phyloP scores from a whole-genome alignment of 2,329 filamentous ascomycete genomes.

The Fusarium sp. region DNA sequence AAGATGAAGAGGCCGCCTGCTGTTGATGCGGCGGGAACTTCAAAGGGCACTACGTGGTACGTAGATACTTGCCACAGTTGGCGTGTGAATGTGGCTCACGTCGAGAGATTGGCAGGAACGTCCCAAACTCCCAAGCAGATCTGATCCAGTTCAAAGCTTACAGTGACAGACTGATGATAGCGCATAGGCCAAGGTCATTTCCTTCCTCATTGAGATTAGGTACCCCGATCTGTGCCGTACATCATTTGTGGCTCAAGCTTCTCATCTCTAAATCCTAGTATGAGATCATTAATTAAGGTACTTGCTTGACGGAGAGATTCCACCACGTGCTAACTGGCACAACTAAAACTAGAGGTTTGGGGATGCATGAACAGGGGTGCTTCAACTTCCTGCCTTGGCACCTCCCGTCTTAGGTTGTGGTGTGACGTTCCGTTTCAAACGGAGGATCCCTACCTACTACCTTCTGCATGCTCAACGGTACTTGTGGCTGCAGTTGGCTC shows the following conservation, averaged over 20 bases:
- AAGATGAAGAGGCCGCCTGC: conserved; percentile 25
- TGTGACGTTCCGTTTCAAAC: conserved; percentile 33
- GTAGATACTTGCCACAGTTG: conserved; percentile 25
- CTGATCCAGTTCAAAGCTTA: conserved; percentile 19
- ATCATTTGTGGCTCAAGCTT: conserved; percentile 25
- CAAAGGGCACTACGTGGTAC: not conserved
- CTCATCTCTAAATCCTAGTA: conserved; percentile 8
- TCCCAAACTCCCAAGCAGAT: not conserved
- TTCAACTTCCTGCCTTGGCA: conserved; percentile 29
- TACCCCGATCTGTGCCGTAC: not conserved
- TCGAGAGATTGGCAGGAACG: conserved; percentile 10
- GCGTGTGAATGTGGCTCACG: conserved; percentile 30
- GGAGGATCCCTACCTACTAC: conserved; percentile 13
- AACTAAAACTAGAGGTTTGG: not conserved
- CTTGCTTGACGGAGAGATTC: not conserved
- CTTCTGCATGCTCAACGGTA: not conserved
- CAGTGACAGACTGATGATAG: conserved; percentile 22
- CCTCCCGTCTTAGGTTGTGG: not conserved
- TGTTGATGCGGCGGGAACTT: conserved; percentile 6
- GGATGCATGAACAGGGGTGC: conserved; percentile 19
- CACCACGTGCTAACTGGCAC: too few species aligned
- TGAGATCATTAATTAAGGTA: not conserved
- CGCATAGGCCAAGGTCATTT: conserved; percentile 4
- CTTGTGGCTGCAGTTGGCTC: not conserved
- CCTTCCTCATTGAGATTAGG: not conserved